Evolutionary conservation across 495 filamentous ascomycete genomes (phyloP), one percentile per base, ranked within the genome.

Genomic region (Stereocaulon alpinum): DNA sequence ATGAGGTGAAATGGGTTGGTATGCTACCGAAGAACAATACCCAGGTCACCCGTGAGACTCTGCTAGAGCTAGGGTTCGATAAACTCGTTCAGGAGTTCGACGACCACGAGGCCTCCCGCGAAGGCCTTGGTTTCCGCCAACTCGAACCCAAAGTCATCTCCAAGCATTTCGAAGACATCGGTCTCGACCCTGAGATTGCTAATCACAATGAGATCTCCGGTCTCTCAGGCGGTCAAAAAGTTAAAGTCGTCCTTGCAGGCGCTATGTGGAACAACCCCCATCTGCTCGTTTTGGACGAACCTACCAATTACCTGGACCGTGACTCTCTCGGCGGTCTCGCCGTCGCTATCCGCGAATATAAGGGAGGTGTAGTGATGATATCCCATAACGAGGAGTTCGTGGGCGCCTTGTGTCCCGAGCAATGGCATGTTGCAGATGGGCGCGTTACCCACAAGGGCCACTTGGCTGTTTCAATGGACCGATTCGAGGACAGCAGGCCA

Each of bases 251-350:
- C 50, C 82, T 98, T 49, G 92, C 93, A n/a, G 90, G 88, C 64
- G 89, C 89, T 61, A 93, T 96, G 90, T 95, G 91, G 93, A 95
- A 95, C 74, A 97, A 96, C 77, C 93, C 93, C 0, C 93, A 98
- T 77, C 76, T 98, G 61, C 83, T 98, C 53, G 93, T 98, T 18
- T 86, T 98, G 17, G 93, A 98, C 82, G 93, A 98, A 74, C 93
- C 93, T 34, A 97, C 93, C 73, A 98, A 98, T 78, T 98, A 96
- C 80, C 82, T 98, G 75, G 93, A 98, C 65, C 89, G 93, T 65
- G 94, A 98, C 75, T 94, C 90, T 0, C 85, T 98, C 10, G 93
- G 93, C 65, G 93, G 92, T 70, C 78, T 98, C 57, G 91, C 93
- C 20, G 91, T 95, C 40, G 93, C 93, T 58, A 96, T 98, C 69